phyloP scores from a whole-genome alignment of 2,329 filamentous ascomycete species.

The Stagonosporopsis tanaceti region DNA sequence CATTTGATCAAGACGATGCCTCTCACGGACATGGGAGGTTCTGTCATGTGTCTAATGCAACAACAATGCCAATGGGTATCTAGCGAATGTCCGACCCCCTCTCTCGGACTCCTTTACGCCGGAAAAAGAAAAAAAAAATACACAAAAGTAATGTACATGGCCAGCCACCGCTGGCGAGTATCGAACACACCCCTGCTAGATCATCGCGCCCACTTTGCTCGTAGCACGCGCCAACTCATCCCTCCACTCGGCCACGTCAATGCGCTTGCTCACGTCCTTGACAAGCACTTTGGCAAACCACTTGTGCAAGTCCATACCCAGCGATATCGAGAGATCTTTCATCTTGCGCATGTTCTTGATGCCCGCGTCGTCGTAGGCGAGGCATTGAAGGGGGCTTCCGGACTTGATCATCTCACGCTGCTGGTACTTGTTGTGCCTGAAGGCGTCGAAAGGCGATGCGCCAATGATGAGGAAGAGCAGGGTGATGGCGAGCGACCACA shows the following conservation, averaged over 20 bases:
- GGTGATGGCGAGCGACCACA: constrained; percentile 57
- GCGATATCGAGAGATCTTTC: constrained; percentile 35
- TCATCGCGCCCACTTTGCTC: constrained; percentile 1
- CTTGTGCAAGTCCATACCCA: constrained; percentile 39
- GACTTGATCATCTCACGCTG: constrained; percentile 55
- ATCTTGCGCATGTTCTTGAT: constrained; percentile 38
- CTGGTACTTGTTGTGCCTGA: constrained; percentile 52
- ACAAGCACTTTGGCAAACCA: constrained; percentile 52
- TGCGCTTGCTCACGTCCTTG: constrained; percentile 37
- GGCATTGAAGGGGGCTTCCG: constrained; percentile 52
- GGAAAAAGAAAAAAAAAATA: neutral
- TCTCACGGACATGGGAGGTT: no score
- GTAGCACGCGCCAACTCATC: constrained; percentile 23
- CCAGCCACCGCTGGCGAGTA: neutral
- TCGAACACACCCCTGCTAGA: neutral
- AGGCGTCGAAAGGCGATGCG: constrained; percentile 51
- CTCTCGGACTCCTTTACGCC: constrained; percentile 3
- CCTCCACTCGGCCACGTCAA: constrained; percentile 43
- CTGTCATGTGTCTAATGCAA: constrained; percentile 1
- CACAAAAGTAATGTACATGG: neutral
- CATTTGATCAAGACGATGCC: neutral
- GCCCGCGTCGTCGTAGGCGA: constrained; percentile 47
- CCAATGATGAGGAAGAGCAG: constrained; percentile 55
- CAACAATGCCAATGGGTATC: constrained; percentile 18
- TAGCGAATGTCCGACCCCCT: constrained; percentile 20